Evolutionary conservation across 2,329 filamentous ascomycete species (phyloP).

Genomic region (Ophiostoma sp.): DNA sequence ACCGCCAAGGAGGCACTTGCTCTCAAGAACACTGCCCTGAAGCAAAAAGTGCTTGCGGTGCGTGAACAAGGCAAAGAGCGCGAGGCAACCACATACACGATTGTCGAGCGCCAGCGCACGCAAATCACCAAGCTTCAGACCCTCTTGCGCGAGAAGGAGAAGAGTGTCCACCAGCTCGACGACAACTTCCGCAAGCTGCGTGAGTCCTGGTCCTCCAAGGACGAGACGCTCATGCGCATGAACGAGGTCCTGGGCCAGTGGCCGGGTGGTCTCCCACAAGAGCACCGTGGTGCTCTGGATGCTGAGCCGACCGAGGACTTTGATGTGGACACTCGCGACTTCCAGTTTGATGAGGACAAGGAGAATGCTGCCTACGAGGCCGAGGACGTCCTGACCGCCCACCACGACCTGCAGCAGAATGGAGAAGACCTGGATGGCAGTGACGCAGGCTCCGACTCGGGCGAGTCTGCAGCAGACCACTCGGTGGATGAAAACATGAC

Average conservation of each 20-base stretch:
- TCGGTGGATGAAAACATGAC: constrained; percentile 29
- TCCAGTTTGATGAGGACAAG: constrained; percentile 13
- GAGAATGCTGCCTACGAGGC: constrained; percentile 1
- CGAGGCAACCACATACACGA: constrained; percentile 17
- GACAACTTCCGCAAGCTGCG: constrained; percentile 27
- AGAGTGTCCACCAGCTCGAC: constrained; percentile 26
- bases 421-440: constrained; percentile 1
- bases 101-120: constrained; percentile 25
- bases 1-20: constrained; percentile 20
- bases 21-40: constrained; percentile 21
- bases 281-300: constrained; percentile 15
- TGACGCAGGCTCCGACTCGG: constrained; percentile 17
- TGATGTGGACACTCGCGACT: constrained; percentile 19
- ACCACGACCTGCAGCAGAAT: not conserved
- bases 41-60: constrained; percentile 17
- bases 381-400: too few relatives aligned
- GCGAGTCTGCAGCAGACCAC: constrained; percentile 18
- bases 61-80: constrained; percentile 23
- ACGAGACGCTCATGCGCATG: constrained; percentile 26
- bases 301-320: constrained; percentile 16
- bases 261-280: constrained; percentile 19
- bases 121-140: constrained; percentile 23
- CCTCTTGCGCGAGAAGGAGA: constrained; percentile 24
- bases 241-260: constrained; percentile 21
- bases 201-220: constrained; percentile 25